A percentile compares a stretch with the other conserved stretches of the same genome.
Evolutionary conservation across 768 basidiomycete genomes (phyloP).

Genomic region (Lentinula guzmanii): DNA sequence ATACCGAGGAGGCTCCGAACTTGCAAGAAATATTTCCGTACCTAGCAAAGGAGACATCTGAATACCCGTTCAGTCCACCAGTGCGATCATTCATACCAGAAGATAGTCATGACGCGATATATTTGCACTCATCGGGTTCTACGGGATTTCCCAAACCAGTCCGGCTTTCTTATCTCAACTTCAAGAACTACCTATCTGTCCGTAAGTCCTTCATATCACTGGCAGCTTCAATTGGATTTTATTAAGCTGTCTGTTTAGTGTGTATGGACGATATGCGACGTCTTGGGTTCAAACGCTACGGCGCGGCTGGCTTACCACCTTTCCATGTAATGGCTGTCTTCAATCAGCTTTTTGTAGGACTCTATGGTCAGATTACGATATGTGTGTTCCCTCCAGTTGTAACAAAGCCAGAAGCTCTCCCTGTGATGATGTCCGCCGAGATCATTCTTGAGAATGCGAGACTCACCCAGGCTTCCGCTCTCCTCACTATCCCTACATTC

Average conservation of each 20-base stretch:
- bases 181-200: slow-evolving; percentile 8
- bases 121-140: slow-evolving; percentile 26
- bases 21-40: slow-evolving; percentile 31
- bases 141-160: slow-evolving; percentile 17
- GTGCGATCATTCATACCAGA: slow-evolving; percentile 6
- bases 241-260: not conserved
- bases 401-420: slow-evolving; percentile 8
- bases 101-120: slow-evolving; percentile 9
- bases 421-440: slow-evolving; percentile 22
- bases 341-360: not conserved
- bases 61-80: slow-evolving; percentile 24
- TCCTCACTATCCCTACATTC: slow-evolving; percentile 20
- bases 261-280: not conserved
- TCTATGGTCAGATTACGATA: not conserved
- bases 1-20: slow-evolving; percentile 26
- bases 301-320: not conserved
- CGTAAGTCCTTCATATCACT: not conserved
- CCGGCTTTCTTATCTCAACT: not conserved
- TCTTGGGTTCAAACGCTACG: not conserved
- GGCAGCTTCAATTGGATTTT: not conserved
- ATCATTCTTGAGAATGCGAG: slow-evolving; percentile 19
- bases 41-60: slow-evolving; percentile 25
- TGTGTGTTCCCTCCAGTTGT: not conserved
- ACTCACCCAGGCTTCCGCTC: slow-evolving; percentile 5
- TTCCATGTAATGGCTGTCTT: slow-evolving; percentile 2